Evolutionary conservation across 2,329 filamentous ascomycete genomes (phyloP), one percentile per base, ranked within the genome.

Genomic region (Xylaria sp.): DNA sequence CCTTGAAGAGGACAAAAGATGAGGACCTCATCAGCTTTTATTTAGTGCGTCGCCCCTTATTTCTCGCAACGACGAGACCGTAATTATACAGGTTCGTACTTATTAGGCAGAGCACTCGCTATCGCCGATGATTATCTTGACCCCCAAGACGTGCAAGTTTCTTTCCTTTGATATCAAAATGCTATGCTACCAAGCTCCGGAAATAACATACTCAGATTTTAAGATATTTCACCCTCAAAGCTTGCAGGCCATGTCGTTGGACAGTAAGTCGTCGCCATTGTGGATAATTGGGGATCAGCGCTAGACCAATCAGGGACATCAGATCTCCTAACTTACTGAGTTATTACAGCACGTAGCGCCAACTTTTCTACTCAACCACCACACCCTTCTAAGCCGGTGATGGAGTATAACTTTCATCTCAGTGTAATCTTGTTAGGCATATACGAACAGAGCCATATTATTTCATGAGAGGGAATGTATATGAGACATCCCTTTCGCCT

Each of bases 11-110:
- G 65, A 68, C 46, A 42, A 68, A 54, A 59, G 71, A 70, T 67
- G 72, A 69, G 73, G 74, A 64, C 72, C 69, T 76, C 77, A 79
- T 79, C 74, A 77, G 73, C 75, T 70, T 71, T 57, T 36, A 7
- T 36, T 17, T 42, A 48, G 20, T 20, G 36, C 38, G 13, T 38
- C 33, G 6, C 26, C 28, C 33, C 59, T 15, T 63, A 56, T 44
- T 65, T 26, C 28, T 54, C 46, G 48, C 46, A 53, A 23, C 54
- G 28, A 20, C 20, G 58, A 56, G 63, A 44, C 38, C 13, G 44
- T 54, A 36, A 49, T 59, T 51, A 46, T 26, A 31, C 38, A 23
- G 36, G 58, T 44, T 62, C 20, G 61, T 42, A 13, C 15, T 46
- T 28, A 10, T 36, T 17, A 40, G 48, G 31, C 4, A 17, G 17